These are phyloP conservation scores for Sugiyamaella americana DNA, from an alignment of 805 yeast genomes.

Conservation along the genomic window DNA sequence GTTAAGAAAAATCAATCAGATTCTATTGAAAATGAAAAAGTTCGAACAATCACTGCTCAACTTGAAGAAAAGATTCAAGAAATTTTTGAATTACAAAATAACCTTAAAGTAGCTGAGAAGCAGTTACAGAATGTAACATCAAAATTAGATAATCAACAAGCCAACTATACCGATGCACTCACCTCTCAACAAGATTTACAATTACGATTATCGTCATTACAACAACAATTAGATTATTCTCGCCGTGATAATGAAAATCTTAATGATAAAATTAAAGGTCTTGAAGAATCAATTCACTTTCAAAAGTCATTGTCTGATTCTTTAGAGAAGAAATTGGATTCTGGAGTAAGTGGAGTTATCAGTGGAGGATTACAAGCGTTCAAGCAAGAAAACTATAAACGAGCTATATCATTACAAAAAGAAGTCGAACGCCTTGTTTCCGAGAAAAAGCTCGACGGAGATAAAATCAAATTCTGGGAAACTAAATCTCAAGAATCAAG, in stretches of 20 bases:
- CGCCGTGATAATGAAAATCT: conserved; percentile 3
- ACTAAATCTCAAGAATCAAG: conserved; percentile 3
- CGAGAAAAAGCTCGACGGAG: conserved; percentile 5
- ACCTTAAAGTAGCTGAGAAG: too few species aligned
- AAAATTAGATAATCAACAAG: too few species aligned
- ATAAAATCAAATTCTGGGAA: conserved; percentile 9
- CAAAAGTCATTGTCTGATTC: conserved; percentile 9
- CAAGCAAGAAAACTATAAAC: conserved; percentile 11
- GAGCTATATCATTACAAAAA: conserved; percentile 8
- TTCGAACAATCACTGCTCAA: not conserved
- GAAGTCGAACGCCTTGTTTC: conserved; percentile 8
- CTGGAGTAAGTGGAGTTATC: not conserved
- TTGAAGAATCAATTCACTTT: conserved; percentile 10
- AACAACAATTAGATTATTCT: conserved; percentile 4
- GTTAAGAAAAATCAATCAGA: too few species aligned
- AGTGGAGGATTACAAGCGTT: conserved; percentile 12
- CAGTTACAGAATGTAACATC: too few species aligned
- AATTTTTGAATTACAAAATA: not conserved
- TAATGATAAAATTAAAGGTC: not conserved
- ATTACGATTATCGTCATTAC: conserved; percentile 1
- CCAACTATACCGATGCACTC: too few species aligned
- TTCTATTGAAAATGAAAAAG: not conserved
- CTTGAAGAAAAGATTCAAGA: not conserved
- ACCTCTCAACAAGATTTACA: conserved; percentile 3
- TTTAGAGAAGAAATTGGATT: conserved; percentile 10